phyloP scores from a whole-genome alignment of 345 rosid species.

The Erucastrum elatum region DNA sequence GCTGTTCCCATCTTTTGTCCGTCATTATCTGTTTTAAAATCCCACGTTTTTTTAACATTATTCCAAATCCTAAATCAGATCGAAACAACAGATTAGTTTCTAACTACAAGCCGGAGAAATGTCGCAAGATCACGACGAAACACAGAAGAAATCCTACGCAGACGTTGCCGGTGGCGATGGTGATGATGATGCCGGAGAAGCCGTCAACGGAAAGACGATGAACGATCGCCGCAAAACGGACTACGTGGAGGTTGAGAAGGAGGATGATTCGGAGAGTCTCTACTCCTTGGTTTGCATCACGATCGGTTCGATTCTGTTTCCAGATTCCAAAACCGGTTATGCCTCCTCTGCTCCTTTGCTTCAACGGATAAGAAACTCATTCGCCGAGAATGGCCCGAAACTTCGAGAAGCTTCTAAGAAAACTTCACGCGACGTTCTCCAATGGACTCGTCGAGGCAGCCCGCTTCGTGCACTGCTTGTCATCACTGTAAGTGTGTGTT shows the following conservation, averaged over 20 bases:
- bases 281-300: constrained; percentile 50
- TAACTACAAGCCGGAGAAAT: constrained; percentile 15
- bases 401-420: constrained; percentile 58
- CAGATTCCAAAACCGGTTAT: constrained; percentile 38
- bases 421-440: constrained; percentile 49
- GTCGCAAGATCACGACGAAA: constrained; percentile 34
- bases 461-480: constrained; percentile 80
- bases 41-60: background rate
- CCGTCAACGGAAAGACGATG: constrained; percentile 19
- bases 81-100: constrained; percentile 8
- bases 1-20: background rate
- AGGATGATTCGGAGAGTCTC: constrained; percentile 42
- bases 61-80: constrained; percentile 9
- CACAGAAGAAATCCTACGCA: constrained; percentile 23
- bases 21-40: background rate
- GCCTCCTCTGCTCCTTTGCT: constrained; percentile 44
- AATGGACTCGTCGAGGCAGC: constrained; percentile 81
- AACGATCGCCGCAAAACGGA: background rate
- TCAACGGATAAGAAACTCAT: constrained; percentile 53
- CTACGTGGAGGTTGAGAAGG: background rate
- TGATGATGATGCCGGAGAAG: constrained; percentile 28
- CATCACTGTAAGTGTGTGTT: constrained; percentile 57
- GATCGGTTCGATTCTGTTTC: constrained; percentile 50
- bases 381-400: constrained; percentile 52
- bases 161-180: constrained; percentile 10